Evolutionary conservation across 345 rosid genomes (phyloP).

Genomic region (Gossypium anomalum): DNA sequence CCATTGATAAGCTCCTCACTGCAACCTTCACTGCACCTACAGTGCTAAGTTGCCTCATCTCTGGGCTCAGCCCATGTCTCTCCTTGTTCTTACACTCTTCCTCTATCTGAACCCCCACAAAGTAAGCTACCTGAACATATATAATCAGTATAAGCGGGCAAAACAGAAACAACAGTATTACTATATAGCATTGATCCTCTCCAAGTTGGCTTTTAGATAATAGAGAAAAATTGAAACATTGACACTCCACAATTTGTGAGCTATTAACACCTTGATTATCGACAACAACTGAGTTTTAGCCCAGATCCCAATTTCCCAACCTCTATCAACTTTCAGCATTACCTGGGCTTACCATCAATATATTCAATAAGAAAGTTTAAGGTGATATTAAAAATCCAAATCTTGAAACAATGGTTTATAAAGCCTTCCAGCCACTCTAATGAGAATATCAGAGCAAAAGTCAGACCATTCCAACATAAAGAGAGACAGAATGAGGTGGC

Average conservation of each 20-base stretch:
- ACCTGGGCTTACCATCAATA: background rate
- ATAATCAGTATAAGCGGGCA: background rate
- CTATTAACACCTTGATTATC: background rate
- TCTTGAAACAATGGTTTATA: background rate
- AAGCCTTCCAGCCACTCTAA: background rate
- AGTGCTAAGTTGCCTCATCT: conserved; percentile 67
- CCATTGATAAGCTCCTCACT: conserved; percentile 62
- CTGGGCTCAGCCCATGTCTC: conserved; percentile 52
- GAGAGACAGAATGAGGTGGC: background rate
- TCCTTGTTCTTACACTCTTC: conserved; percentile 21
- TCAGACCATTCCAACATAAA: background rate
- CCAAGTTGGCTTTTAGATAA: background rate
- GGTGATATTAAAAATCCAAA: background rate
- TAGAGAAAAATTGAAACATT: background rate
- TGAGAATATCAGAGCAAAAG: background rate
- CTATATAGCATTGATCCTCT: background rate
- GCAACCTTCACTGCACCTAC: conserved; percentile 88
- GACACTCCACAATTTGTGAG: background rate
- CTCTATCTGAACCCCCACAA: conserved; percentile 11
- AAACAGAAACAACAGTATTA: background rate
- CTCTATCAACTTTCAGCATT: background rate
- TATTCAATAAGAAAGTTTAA: background rate
- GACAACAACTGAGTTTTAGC: background rate
- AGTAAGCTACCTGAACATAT: conserved; percentile 7
- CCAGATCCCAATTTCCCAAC: background rate